phyloP scores from a whole-genome alignment of 2,329 filamentous ascomycete species.

The Scedosporium apiospermum region DNA sequence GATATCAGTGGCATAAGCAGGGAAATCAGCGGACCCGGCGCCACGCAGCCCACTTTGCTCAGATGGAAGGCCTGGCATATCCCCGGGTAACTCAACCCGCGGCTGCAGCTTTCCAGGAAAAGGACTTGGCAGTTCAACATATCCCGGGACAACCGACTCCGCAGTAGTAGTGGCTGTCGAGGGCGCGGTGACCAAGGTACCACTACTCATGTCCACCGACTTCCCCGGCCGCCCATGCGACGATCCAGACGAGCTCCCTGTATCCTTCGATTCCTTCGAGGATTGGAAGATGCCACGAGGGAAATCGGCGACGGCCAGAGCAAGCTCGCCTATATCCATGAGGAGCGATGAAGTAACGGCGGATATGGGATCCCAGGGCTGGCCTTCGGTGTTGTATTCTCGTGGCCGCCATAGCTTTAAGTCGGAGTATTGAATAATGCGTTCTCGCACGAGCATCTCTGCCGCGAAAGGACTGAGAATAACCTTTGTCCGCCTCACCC shows the following conservation, averaged over 20 bases:
- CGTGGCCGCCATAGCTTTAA: constrained; percentile 53
- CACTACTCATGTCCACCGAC: constrained; percentile 3
- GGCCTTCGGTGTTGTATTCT: constrained; percentile 70
- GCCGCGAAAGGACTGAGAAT: constrained; percentile 65
- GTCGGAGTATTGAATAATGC: constrained; percentile 57
- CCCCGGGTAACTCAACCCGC: not conserved
- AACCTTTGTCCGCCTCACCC: constrained; percentile 57
- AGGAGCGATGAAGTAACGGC: constrained; percentile 69
- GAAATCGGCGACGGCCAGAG: constrained; percentile 73
- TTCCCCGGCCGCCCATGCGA: not conserved
- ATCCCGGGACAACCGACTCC: constrained; percentile 9
- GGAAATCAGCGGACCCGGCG: not conserved
- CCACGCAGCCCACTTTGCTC: not conserved
- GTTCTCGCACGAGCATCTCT: constrained; percentile 54
- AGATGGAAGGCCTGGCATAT: not conserved
- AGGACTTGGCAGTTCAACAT: not conserved
- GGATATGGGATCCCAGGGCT: constrained; percentile 70
- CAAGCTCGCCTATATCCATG: constrained; percentile 72
- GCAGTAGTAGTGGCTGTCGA: constrained; percentile 6
- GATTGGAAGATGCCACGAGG: constrained; percentile 37
- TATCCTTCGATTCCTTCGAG: constrained; percentile 27
- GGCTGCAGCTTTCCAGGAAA: not conserved
- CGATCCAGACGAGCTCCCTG: not conserved
- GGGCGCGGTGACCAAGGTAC: not conserved
- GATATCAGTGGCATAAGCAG: not conserved